Conservation (phyloP, 768 basidiomycete species). For the Amyloporia xantha region DNA sequence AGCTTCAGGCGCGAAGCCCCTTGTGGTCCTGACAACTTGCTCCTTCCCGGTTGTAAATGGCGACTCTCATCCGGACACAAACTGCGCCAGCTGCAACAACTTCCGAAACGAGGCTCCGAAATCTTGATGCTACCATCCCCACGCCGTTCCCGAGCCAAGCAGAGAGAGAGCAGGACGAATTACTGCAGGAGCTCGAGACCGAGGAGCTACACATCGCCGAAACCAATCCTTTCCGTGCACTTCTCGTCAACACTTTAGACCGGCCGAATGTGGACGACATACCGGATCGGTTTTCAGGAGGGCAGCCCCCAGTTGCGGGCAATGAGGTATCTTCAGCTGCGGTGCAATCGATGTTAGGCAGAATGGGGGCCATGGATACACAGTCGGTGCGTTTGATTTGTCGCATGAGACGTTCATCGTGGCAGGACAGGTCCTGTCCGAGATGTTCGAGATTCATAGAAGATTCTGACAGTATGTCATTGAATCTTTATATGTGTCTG, state of each 20-base stretch:
- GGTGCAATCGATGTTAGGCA: no score
- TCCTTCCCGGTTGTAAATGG: constrained; percentile 1
- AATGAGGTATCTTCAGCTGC: no score
- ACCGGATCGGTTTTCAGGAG: neutral
- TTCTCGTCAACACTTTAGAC: neutral
- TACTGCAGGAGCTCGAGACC: neutral
- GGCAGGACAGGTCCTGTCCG: no score
- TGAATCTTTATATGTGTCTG: no score
- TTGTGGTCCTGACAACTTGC: neutral
- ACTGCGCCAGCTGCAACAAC: neutral
- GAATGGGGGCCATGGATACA: no score
- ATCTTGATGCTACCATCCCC: neutral
- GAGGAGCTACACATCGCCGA: neutral
- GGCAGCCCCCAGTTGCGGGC: no score
- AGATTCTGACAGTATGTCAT: no score
- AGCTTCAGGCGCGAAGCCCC: neutral
- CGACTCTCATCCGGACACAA: constrained; percentile 2
- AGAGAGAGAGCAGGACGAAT: constrained; percentile 2
- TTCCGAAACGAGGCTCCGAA: neutral
- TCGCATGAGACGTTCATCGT: no score
- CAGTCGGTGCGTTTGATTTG: no score
- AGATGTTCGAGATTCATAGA: no score
- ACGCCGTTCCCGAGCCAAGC: constrained; percentile 2
- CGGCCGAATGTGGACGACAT: neutral
- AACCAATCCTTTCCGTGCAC: neutral